A percentile compares a stretch with the other conserved stretches of the same genome.
Evolutionary conservation across 2,329 filamentous ascomycete genomes (phyloP).

Genomic region (Aspergillus pseudonomiae): DNA sequence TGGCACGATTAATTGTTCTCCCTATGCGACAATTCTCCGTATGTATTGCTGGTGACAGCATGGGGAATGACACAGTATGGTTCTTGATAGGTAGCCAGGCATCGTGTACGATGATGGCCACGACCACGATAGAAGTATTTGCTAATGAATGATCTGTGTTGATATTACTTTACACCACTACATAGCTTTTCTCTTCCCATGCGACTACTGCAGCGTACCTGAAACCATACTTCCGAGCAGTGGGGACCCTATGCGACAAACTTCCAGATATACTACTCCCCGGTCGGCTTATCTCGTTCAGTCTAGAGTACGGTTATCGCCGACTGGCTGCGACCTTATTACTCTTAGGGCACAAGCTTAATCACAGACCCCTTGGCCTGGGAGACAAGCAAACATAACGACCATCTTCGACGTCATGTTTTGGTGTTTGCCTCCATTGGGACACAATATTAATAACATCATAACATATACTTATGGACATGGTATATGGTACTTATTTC

Average conservation of each 20-base stretch:
- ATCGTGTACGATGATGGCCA: not conserved
- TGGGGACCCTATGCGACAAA: slow-evolving; percentile 4
- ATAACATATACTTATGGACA: not conserved
- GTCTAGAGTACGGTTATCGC: not conserved
- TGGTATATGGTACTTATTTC: not conserved
- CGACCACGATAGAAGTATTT: slow-evolving; percentile 1
- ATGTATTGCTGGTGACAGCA: not conserved
- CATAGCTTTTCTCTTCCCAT: slow-evolving; percentile 1
- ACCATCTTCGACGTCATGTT: too few species aligned
- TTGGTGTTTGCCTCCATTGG: not conserved
- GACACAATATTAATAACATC: not conserved
- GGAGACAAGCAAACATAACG: not conserved
- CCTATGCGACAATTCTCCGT: slow-evolving; percentile 8
- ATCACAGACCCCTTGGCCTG: not conserved
- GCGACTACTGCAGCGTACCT: slow-evolving; percentile 9
- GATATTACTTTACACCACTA: not conserved
- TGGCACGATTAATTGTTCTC: not conserved
- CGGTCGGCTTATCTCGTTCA: not conserved
- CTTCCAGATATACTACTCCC: not conserved
- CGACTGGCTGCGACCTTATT: not conserved
- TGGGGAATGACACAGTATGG: not conserved
- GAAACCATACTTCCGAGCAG: not conserved
- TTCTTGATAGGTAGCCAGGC: not conserved
- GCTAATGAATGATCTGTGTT: not conserved
- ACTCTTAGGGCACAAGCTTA: not conserved